Conservation (phyloP, 1,284 basidiomycete genomes). For the Cryptococcus sp. region DNA sequence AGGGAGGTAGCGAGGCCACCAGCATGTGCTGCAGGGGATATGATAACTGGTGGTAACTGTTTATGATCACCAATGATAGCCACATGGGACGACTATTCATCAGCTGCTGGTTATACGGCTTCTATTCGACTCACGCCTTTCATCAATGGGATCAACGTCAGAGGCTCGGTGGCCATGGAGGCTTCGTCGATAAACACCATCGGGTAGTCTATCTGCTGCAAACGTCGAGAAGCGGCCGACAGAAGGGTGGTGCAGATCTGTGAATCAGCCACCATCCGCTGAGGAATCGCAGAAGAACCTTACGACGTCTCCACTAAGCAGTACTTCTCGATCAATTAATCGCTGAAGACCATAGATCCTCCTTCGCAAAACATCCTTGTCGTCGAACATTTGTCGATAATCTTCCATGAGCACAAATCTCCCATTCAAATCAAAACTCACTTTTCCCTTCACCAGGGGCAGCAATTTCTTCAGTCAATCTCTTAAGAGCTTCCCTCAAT, state of each 20-base stretch:
- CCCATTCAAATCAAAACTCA: not conserved
- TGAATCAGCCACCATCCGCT: not conserved
- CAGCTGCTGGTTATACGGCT: not conserved
- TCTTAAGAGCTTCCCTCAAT: constrained; percentile 21
- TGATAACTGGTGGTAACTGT: constrained; percentile 87
- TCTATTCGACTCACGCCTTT: constrained; percentile 63
- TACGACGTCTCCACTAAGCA: constrained; percentile 67
- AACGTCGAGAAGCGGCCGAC: constrained; percentile 57
- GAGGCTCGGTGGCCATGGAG: constrained; percentile 91
- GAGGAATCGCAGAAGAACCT: constrained; percentile 36
- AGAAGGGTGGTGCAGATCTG: constrained; percentile 82
- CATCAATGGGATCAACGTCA: constrained; percentile 78
- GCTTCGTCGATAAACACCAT: constrained; percentile 93
- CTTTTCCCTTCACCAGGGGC: not conserved
- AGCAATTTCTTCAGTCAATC: not conserved
- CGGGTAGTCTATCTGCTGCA: constrained; percentile 71
- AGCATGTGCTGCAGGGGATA: constrained; percentile 63
- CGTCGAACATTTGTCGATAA: constrained; percentile 49
- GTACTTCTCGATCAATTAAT: constrained; percentile 52
- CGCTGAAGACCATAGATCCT: constrained; percentile 22
- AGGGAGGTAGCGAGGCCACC: constrained; percentile 73
- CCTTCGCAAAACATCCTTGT: constrained; percentile 51
- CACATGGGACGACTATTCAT: constrained; percentile 64
- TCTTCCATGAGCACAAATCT: not conserved
- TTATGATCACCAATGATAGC: constrained; percentile 94